These are phyloP conservation scores for Tilletia setariae DNA, from an alignment of 1,284 basidiomycete genomes.

Conservation along the genomic window DNA sequence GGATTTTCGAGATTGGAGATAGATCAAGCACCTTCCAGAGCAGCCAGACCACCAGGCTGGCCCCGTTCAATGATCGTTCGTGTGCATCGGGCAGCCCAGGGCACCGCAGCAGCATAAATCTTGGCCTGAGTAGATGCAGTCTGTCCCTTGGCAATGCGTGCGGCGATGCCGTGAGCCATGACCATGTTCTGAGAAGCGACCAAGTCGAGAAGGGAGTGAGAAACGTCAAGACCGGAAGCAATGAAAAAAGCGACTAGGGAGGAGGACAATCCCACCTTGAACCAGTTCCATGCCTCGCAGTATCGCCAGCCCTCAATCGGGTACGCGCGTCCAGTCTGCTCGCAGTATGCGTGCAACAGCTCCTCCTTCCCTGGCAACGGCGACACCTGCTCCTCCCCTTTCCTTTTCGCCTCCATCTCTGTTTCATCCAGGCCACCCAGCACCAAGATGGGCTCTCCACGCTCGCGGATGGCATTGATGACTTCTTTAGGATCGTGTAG, in stretches of 20 bases:
- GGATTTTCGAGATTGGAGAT: no score
- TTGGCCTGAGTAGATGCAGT: conserved; percentile 69
- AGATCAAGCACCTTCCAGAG: neutral
- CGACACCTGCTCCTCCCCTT: conserved; percentile 42
- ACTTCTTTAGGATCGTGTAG: conserved; percentile 26
- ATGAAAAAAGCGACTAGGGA: neutral
- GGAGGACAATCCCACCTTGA: conserved; percentile 70
- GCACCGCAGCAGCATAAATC: conserved; percentile 37
- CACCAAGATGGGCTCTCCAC: conserved; percentile 30
- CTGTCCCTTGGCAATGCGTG: conserved; percentile 76
- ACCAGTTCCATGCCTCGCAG: conserved; percentile 80
- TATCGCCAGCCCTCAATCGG: conserved; percentile 74
- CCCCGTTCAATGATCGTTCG: conserved; percentile 1
- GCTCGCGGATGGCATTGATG: neutral
- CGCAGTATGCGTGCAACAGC: conserved; percentile 73
- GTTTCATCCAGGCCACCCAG: conserved; percentile 56
- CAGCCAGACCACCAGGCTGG: conserved; percentile 1
- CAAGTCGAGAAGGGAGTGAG: conserved; percentile 6
- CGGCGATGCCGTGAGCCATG: conserved; percentile 89
- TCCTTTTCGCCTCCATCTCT: neutral
- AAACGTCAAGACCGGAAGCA: no score
- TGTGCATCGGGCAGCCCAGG: conserved; percentile 13
- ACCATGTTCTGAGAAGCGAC: conserved; percentile 63
- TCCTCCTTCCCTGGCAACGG: conserved; percentile 65
- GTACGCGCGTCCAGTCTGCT: conserved; percentile 63